A percentile compares a stretch with the other conserved stretches of the same genome.
Evolutionary conservation across 768 basidiomycete genomes (phyloP).

Genomic region (Phylloporus sp.): DNA sequence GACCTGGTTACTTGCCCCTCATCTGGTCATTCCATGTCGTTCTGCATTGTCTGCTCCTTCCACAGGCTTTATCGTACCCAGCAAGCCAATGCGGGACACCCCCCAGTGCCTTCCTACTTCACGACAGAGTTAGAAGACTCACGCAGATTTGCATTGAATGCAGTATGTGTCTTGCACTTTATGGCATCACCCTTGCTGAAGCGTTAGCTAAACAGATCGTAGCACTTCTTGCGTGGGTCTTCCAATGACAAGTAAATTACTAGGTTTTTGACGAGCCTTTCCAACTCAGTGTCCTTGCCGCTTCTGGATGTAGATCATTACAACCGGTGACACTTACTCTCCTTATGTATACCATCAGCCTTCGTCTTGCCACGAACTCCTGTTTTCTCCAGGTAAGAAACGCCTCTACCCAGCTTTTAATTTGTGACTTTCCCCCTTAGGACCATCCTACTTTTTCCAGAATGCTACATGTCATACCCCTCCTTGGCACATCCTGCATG

Average conservation of each 20-base stretch:
- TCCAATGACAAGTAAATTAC: background rate
- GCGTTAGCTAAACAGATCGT: constrained; percentile 5
- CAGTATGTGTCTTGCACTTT: constrained; percentile 4
- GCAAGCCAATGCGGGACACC: no score
- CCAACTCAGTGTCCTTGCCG: constrained; percentile 6
- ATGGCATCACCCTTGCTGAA: background rate
- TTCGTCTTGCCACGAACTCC: constrained; percentile 9
- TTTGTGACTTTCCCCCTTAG: background rate
- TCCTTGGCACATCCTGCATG: constrained; percentile 9
- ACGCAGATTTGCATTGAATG: constrained; percentile 14
- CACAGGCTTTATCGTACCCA: background rate
- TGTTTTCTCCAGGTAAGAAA: constrained; percentile 8
- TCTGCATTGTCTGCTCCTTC: background rate
- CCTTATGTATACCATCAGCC: constrained; percentile 24
- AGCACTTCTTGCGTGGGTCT: constrained; percentile 12
- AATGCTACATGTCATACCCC: constrained; percentile 18
- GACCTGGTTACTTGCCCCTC: no score
- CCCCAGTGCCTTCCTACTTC: background rate
- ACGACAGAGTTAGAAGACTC: constrained; percentile 9
- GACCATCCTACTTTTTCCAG: constrained; percentile 1
- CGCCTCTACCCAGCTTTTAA: background rate
- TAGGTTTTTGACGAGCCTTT: background rate
- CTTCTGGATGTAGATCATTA: constrained; percentile 10
- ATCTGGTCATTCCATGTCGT: no score
- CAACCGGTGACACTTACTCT: constrained; percentile 9